phyloP scores from a whole-genome alignment of 106 monocot species.

The Phalaenopsis aphrodite region DNA sequence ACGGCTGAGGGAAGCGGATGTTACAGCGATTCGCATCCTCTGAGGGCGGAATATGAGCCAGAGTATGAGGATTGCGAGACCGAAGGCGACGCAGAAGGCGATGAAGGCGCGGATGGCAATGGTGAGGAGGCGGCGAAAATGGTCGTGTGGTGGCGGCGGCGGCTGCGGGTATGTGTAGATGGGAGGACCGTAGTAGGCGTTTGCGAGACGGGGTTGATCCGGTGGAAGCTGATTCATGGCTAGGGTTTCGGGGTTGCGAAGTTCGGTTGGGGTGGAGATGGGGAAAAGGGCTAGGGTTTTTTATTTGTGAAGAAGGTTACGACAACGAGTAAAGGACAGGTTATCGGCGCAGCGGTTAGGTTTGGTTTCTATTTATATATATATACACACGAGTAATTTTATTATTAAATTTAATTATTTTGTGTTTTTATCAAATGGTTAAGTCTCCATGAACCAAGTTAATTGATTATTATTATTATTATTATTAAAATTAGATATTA shows the following conservation, averaged over 20 bases:
- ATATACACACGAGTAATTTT: too few species aligned
- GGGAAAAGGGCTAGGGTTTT: too few species aligned
- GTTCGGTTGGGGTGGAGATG: too few species aligned
- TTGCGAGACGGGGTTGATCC: background rate
- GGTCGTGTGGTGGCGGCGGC: background rate
- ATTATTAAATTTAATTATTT: too few species aligned
- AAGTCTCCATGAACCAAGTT: too few species aligned
- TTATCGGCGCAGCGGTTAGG: too few species aligned
- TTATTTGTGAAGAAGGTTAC: too few species aligned
- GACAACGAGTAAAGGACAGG: too few species aligned
- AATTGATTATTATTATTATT: too few species aligned
- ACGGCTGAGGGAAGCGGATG: conserved; percentile 20
- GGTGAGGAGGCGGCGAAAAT: background rate
- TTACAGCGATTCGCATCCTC: conserved; percentile 17
- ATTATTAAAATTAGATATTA: too few species aligned
- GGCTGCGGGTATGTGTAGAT: conserved; percentile 3
- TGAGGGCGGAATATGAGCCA: conserved; percentile 34
- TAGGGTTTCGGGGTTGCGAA: background rate
- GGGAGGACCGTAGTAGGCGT: background rate
- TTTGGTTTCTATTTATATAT: too few species aligned
- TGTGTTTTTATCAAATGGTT: too few species aligned
- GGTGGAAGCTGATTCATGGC: conserved; percentile 1
- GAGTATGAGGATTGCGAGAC: conserved; percentile 18
- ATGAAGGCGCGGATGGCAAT: conserved; percentile 2
- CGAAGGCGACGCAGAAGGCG: conserved; percentile 12